Evolutionary conservation across 208 protist genomes (phyloP), one percentile per base, ranked within the genome.

Genomic region (Angomonas desouzai): DNA sequence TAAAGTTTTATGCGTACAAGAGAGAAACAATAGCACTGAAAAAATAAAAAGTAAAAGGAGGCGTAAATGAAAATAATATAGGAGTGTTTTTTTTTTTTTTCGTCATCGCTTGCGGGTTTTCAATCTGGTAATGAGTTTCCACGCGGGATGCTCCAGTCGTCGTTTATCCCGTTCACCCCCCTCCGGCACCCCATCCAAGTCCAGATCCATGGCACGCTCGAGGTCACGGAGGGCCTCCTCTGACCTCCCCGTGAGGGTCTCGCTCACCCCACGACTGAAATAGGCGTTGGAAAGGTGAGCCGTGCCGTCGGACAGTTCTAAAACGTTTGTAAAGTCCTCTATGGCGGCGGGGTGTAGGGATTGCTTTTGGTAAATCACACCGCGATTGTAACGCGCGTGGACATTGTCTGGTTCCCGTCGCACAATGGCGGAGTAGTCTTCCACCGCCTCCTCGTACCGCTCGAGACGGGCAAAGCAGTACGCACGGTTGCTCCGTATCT

Each of bases 371-470:
- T 81, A 86, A 58, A 63, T 75, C 30, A 90, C 77, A 40, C 91
- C 91, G 33, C 91, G 82, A 72, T 97, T 97, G 69, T 96, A 85
- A 2, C 79, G 76, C 2, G 89, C 89, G 74, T 96, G 77, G 2
- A 64, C 30, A 68, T 97, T 92, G 27, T 30, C 23, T 1, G 66
- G 55, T 55, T 96, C 85, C 11, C 80, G 59, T 16, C 53, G 40
- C 18, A 97, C 55, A 13, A 93, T 83, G 45, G 66, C 48, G 16
- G 71, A 79, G 70, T 97, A 95, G 64, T 97, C 91, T 16, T 36
- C 28, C 48, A 96, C 79, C 3, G 92, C 90, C 48, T 77, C 65
- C 23, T 81, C 72, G 63, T 91, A 90, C 10, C 76, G 29, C 1
- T 69, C 76, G 9, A 79, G 55, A 27, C 82, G 76, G 16, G 87